Evolutionary conservation across 2,329 filamentous ascomycete genomes (phyloP), one percentile per base, ranked within the genome.

Genomic region (Aspergillus persii): DNA sequence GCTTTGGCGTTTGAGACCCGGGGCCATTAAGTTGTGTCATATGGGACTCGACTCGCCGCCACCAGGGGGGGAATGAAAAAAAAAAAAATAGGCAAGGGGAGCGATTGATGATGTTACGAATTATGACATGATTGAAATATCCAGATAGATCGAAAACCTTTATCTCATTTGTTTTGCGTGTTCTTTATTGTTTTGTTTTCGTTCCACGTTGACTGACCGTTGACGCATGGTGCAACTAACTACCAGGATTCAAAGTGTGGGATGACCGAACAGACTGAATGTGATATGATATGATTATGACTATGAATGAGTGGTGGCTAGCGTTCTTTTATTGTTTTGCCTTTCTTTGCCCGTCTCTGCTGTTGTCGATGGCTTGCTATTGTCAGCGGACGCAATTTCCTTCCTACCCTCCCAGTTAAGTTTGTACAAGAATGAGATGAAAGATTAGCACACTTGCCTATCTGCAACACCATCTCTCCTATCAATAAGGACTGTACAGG

Each of bases 111-210:
- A 69, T 36, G 57, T 66, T 64, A 71, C 56, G 68, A 70, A 41
- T 70, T 63, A 71, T 61, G 68, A 70, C 60, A 64, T 59, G 61
- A 61, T 56, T 50, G 36, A 55, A 62, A 65, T 64, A 65, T 60
- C 59, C 59, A 44, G 50, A 66, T 66, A 66, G 64, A 66, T 63
- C 62, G 56, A 66, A 33, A 59, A 55, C 57, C 56, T 57, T 29
- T 59, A 59, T 56, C 61, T 36, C 23, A 6, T 33, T n/a, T 50
- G 9, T 50, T 50, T 50, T 47, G 18, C 4, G 11, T 11, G 26
- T 3, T 27, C 23, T 15, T 36, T 36, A 1, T 12, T 23, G 18
- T 36, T 36, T 36, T 36, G 18, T 47, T 41, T 7, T 41, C 15
- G 15, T 41, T n/a, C n/a, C 36, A 15, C 36, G n/a, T 41, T 41